A percentile compares a stretch with the other conserved stretches of the same genome.
These are phyloP conservation scores for Naganishia cerealis DNA, from an alignment of 1,284 basidiomycete genomes.

Conservation along the genomic window DNA sequence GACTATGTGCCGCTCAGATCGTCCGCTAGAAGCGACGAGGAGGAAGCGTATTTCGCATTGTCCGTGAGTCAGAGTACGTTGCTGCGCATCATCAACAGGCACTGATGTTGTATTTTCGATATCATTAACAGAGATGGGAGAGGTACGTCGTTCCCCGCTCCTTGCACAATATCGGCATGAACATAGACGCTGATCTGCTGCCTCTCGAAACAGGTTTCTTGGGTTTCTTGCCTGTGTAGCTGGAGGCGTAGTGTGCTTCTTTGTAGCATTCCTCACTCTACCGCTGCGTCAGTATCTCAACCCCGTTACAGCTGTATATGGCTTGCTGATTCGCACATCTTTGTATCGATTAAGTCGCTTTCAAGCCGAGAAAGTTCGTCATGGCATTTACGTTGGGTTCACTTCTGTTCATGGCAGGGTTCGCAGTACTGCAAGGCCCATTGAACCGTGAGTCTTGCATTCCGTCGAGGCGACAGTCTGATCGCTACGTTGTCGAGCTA, in stretches of 20 bases:
- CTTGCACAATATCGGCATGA: not conserved
- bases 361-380: slow-evolving; percentile 85
- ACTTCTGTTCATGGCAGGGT: slow-evolving; percentile 45
- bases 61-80: slow-evolving; percentile 61
- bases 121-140: slow-evolving; percentile 46
- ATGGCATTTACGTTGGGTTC: slow-evolving; percentile 69
- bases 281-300: slow-evolving; percentile 60
- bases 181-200: not conserved
- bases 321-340: not conserved
- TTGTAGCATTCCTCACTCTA: slow-evolving; percentile 87
- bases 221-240: slow-evolving; percentile 90
- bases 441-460: slow-evolving; percentile 47
- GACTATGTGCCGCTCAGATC: slow-evolving; percentile 87
- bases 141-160: slow-evolving; percentile 37
- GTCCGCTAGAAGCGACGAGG: slow-evolving; percentile 81
- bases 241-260: slow-evolving; percentile 91
- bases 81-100: not conserved
- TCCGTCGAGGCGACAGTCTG: not conserved
- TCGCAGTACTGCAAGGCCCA: slow-evolving; percentile 61
- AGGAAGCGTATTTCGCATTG: slow-evolving; percentile 92
- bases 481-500: not conserved
- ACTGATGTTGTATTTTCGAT: not conserved
- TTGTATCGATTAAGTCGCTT: slow-evolving; percentile 57
- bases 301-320: not conserved
- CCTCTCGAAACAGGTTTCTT: slow-evolving; percentile 63